phyloP scores from a whole-genome alignment of 176 grass and related monocot species.

The Rhipidocladum racemiflorum region DNA sequence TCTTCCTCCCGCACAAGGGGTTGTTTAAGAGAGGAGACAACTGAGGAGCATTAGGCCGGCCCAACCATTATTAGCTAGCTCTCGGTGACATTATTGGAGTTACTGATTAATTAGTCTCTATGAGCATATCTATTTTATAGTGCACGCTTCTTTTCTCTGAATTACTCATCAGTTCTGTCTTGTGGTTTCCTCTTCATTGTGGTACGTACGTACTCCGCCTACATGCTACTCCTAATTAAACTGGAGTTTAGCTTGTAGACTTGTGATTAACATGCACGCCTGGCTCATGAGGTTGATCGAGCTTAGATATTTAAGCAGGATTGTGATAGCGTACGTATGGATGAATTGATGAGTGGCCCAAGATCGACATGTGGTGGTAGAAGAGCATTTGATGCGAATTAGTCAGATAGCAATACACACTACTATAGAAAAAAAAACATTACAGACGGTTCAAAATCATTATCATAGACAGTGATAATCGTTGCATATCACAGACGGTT shows the following conservation, averaged over 20 bases:
- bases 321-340: background rate
- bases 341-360: background rate
- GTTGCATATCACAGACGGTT: no score
- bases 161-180: background rate
- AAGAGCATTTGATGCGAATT: background rate
- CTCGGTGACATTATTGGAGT: conserved; percentile 14
- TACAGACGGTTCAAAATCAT: no score
- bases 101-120: conserved; percentile 9
- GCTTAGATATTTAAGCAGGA: background rate
- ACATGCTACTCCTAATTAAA: background rate
- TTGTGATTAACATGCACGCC: background rate
- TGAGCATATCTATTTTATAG: background rate
- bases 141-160: background rate
- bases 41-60: conserved; percentile 31
- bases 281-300: background rate
- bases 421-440: no score
- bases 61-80: conserved; percentile 29
- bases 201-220: background rate
- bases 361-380: background rate
- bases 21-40: conserved; percentile 23
- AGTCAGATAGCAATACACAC: background rate
- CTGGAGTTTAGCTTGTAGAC: background rate
- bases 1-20: conserved; percentile 21
- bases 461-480: no score
- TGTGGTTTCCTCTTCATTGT: background rate